phyloP scores from a whole-genome alignment of 805 yeast genomes.

The Cyberlindnera euphorbiae region DNA sequence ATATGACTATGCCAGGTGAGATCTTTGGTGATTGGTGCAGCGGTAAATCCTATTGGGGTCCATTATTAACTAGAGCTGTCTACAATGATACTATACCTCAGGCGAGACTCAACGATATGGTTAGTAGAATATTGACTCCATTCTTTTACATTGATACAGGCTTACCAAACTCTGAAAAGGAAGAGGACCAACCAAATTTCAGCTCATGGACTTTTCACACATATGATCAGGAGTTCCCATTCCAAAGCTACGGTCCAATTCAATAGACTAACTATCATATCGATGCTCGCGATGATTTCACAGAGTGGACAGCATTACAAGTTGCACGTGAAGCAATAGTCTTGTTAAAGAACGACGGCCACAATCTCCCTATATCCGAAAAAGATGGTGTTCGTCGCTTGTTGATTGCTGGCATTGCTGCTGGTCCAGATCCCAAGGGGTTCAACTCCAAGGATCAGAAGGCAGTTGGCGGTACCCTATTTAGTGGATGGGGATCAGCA shows the following conservation, averaged over 20 bases:
- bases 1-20: constrained; percentile 65
- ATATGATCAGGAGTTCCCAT: constrained; percentile 49
- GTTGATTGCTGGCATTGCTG: constrained; percentile 48
- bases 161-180: constrained; percentile 33
- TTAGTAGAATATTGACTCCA: constrained; percentile 51
- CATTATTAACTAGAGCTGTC: constrained; percentile 48
- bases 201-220: constrained; percentile 56
- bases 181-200: constrained; percentile 45
- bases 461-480: constrained; percentile 48
- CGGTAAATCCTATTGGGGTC: constrained; percentile 55
- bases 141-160: constrained; percentile 41
- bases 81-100: constrained; percentile 52
- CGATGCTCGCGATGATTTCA: constrained; percentile 45
- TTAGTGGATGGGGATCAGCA: constrained; percentile 65
- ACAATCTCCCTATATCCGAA: constrained; percentile 45
- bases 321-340: constrained; percentile 57
- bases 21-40: constrained; percentile 47
- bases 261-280: constrained; percentile 49
- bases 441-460: constrained; percentile 50
- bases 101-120: constrained; percentile 58
- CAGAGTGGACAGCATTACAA: constrained; percentile 44
- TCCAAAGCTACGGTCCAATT: constrained; percentile 50
- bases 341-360: constrained; percentile 47
- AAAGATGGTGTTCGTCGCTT: constrained; percentile 37
- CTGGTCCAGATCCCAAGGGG: constrained; percentile 47